A percentile compares a stretch with the other conserved stretches of the same genome.
Evolutionary conservation across 1,284 basidiomycete species (phyloP).

Genomic region (Pascua guehoae): DNA sequence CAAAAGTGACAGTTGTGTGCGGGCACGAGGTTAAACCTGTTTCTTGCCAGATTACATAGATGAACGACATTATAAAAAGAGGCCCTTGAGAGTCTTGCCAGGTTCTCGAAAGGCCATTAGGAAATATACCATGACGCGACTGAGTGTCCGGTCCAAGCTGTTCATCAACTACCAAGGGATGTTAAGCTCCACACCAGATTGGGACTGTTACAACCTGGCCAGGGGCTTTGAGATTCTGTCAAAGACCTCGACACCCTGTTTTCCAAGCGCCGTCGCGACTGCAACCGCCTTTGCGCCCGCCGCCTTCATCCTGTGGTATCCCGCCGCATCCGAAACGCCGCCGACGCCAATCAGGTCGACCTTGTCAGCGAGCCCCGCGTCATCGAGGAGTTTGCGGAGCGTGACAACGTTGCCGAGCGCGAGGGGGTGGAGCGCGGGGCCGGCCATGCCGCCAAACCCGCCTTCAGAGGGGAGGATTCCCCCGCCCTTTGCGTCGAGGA

Average conservation of each 20-base stretch:
- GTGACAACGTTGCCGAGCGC: conserved; percentile 13
- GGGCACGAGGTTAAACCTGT: too few species aligned
- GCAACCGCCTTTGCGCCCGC: conserved; percentile 11
- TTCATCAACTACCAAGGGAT: too few species aligned
- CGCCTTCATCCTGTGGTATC: conserved; percentile 11
- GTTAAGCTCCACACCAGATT: too few species aligned
- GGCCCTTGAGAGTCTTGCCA: too few species aligned
- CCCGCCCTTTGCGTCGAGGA: neutral
- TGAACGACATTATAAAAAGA: too few species aligned
- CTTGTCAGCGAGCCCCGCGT: neutral
- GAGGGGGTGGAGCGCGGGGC: conserved; percentile 14
- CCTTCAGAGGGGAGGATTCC: conserved; percentile 9
- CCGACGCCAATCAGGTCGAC: conserved; percentile 15
- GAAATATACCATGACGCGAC: too few species aligned
- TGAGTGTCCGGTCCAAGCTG: too few species aligned
- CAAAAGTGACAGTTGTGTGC: too few species aligned
- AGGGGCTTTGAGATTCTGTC: conserved; percentile 1
- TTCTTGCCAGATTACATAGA: too few species aligned
- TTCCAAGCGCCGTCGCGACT: conserved; percentile 12
- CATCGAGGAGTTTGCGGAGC: conserved; percentile 11
- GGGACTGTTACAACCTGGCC: neutral
- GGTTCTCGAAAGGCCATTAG: too few species aligned
- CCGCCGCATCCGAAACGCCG: conserved; percentile 11
- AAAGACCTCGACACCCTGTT: conserved; percentile 8
- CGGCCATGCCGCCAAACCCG: conserved; percentile 18